Evolutionary conservation across 495 filamentous ascomycete species (phyloP).

Genomic region (Penicillium mononematosum): DNA sequence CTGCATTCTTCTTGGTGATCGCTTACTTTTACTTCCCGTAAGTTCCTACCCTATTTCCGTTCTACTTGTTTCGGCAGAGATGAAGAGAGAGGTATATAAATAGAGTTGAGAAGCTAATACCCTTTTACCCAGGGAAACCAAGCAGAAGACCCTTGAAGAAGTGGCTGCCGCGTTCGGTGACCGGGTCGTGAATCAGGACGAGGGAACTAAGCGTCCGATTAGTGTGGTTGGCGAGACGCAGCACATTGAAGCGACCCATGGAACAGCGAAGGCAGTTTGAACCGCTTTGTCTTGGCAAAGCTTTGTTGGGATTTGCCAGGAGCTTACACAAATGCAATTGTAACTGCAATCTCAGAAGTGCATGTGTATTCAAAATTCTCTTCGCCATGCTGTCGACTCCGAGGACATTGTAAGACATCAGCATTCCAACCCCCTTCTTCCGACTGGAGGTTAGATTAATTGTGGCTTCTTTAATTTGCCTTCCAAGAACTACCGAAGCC

Average conservation of each 20-base stretch:
- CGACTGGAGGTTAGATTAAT: not conserved
- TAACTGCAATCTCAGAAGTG: not conserved
- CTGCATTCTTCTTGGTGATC: constrained; percentile 48
- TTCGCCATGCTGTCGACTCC: not conserved
- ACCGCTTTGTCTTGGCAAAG: not conserved
- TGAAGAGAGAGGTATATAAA: not conserved
- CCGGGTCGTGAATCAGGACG: constrained; percentile 46
- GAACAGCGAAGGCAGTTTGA: not conserved
- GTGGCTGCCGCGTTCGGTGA: constrained; percentile 59
- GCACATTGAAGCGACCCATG: constrained; percentile 24
- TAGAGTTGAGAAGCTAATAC: constrained; percentile 7
- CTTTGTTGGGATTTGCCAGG: not conserved
- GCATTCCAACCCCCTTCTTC: not conserved
- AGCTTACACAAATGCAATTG: not conserved
- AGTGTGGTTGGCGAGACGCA: constrained; percentile 23
- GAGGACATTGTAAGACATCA: not conserved
- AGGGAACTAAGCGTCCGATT: constrained; percentile 21
- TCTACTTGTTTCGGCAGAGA: not conserved
- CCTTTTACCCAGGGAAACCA: constrained; percentile 42
- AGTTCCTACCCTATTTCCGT: constrained; percentile 14
- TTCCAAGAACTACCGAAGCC: not conserved
- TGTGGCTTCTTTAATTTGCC: not conserved
- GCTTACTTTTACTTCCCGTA: constrained; percentile 57
- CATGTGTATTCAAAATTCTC: not conserved
- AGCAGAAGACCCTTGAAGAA: constrained; percentile 57